A percentile compares a stretch with the other conserved stretches of the same genome.
Evolutionary conservation across 2,329 filamentous ascomycete genomes (phyloP).

Genomic region (Diplodia seriata): DNA sequence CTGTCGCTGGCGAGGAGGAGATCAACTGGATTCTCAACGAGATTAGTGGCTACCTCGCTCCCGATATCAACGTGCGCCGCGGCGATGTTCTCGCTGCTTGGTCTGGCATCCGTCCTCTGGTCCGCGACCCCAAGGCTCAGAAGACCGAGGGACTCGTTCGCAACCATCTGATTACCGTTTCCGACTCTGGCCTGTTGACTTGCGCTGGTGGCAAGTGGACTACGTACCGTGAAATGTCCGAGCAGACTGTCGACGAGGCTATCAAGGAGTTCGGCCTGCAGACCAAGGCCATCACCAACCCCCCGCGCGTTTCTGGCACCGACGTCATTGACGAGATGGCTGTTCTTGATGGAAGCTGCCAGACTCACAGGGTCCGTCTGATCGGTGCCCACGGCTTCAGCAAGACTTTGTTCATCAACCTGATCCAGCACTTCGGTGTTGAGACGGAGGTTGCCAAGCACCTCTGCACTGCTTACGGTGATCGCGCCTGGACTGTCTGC

Average conservation of each 20-base stretch:
- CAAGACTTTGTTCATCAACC: constrained; percentile 90
- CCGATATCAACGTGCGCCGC: constrained; percentile 83
- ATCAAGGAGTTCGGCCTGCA: constrained; percentile 71
- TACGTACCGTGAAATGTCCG: constrained; percentile 90
- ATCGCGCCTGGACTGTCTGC: constrained; percentile 90
- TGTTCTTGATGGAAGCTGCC: constrained; percentile 74
- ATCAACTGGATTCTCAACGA: constrained; percentile 89
- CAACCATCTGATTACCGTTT: constrained; percentile 82
- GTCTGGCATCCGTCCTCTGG: constrained; percentile 85
- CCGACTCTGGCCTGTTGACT: constrained; percentile 79
- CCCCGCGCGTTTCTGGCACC: constrained; percentile 73
- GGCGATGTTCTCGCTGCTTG: constrained; percentile 89
- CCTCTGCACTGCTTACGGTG: constrained; percentile 85
- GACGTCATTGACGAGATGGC: constrained; percentile 74
- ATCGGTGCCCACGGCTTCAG: constrained; percentile 87
- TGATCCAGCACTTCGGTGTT: constrained; percentile 91
- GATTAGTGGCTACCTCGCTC: constrained; percentile 80
- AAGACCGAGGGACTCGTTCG: constrained; percentile 88
- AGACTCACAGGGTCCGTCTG: constrained; percentile 82
- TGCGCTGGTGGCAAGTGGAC: constrained; percentile 93
- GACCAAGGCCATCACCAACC: constrained; percentile 63
- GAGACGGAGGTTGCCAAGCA: constrained; percentile 93
- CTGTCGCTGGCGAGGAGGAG: constrained; percentile 79
- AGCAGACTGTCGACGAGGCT: constrained; percentile 85
- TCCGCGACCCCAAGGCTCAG: constrained; percentile 83